These are phyloP conservation scores for Rhododendron williamsianum DNA, from an alignment of 148 eudicot species.

Conservation along the genomic window DNA sequence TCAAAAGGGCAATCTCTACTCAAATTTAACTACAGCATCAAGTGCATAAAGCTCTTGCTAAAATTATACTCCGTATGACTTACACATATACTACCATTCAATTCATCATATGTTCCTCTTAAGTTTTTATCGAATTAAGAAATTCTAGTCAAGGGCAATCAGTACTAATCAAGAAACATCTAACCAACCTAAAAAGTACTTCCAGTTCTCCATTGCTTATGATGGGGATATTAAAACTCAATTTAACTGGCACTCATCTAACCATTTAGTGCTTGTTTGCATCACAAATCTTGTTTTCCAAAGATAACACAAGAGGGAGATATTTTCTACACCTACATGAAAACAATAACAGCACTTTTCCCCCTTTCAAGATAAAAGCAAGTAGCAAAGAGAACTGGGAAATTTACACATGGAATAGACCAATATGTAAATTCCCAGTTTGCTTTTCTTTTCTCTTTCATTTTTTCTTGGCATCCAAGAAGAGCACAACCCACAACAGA, in stretches of 20 bases:
- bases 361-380: not conserved
- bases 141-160: not conserved
- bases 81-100: not conserved
- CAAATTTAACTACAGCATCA: not conserved
- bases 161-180: not conserved
- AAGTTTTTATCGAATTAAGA: not conserved
- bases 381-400: not conserved
- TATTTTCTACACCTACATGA: not conserved
- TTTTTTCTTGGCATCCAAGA: not conserved
- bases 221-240: not conserved
- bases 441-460: not conserved
- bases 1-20: not conserved
- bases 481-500: not conserved
- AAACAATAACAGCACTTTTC: too few species aligned
- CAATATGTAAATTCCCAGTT: not conserved
- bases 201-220: not conserved
- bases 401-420: not conserved
- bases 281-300: not conserved
- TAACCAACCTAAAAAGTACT: not conserved
- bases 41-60: not conserved
- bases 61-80: not conserved
- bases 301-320: not conserved
- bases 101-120: not conserved
- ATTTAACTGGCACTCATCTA: not conserved
- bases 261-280: not conserved